Evolutionary conservation across 352 stramenopile species (phyloP).

Genomic region (Paralagenidium karlingii): DNA sequence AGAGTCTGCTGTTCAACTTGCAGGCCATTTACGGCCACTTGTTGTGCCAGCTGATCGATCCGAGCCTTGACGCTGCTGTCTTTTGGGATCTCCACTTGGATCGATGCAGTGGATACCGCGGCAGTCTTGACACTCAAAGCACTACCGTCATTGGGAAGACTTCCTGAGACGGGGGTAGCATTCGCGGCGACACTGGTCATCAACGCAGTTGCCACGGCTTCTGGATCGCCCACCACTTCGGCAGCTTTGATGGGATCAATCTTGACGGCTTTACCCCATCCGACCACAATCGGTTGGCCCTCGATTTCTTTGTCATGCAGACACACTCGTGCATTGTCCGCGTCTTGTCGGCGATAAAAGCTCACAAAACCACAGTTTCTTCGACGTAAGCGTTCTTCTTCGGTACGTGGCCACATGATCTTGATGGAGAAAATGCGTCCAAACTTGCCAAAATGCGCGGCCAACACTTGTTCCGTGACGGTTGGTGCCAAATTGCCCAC

Average conservation of each 20-base stretch:
- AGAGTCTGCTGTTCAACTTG: conserved; percentile 56
- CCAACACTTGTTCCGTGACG: conserved; percentile 86
- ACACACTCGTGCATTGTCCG: conserved; percentile 63
- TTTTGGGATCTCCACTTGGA: conserved; percentile 24
- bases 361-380: conserved; percentile 94
- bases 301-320: conserved; percentile 70
- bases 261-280: conserved; percentile 72
- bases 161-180: too few species aligned
- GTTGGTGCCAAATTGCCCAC: conserved; percentile 89
- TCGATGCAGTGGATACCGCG: conserved; percentile 2
- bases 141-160: too few species aligned
- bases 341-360: conserved; percentile 79
- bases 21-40: conserved; percentile 43
- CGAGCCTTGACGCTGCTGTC: conserved; percentile 12
- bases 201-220: too few species aligned
- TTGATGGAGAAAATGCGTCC: conserved; percentile 93
- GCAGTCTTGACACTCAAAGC: conserved; percentile 6
- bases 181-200: too few species aligned
- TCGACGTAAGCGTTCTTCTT: conserved; percentile 84
- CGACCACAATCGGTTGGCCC: conserved; percentile 58
- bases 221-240: too few species aligned
- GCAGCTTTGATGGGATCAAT: conserved; percentile 54
- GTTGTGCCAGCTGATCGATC: conserved; percentile 43
- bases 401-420: conserved; percentile 96
- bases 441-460: conserved; percentile 81